phyloP scores from a whole-genome alignment of 2,329 filamentous ascomycete genomes.

The Hymenotorrendiella dingleyae region DNA sequence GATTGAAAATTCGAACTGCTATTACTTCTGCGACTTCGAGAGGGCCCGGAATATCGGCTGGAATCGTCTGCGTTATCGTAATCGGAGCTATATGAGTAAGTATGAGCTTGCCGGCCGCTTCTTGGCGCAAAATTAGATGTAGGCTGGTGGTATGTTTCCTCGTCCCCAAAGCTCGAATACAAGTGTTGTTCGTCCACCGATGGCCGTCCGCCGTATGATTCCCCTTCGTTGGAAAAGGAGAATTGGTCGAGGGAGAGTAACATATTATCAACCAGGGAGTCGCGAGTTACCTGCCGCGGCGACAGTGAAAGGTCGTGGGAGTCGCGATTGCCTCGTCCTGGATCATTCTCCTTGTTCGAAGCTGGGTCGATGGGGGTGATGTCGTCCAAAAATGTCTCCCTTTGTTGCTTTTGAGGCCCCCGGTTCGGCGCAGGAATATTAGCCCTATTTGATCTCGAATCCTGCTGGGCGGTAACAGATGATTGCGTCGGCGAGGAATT shows the following conservation, averaged over 20 bases:
- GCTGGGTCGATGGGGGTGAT: slow-evolving; percentile 29
- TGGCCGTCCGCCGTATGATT: slow-evolving; percentile 22
- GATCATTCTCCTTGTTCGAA: slow-evolving; percentile 21
- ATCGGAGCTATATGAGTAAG: slow-evolving; percentile 57
- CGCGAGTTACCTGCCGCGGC: slow-evolving; percentile 69
- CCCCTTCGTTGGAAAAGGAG: slow-evolving; percentile 43
- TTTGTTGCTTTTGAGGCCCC: slow-evolving; percentile 26
- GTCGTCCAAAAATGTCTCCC: slow-evolving; percentile 32
- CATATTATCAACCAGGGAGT: slow-evolving; percentile 95
- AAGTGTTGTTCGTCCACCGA: slow-evolving; percentile 25
- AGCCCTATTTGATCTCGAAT: slow-evolving; percentile 15
- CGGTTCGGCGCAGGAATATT: slow-evolving; percentile 22
- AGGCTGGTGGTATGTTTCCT: slow-evolving; percentile 25
- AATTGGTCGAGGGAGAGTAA: slow-evolving; percentile 87
- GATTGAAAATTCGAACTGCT: slow-evolving; percentile 69
- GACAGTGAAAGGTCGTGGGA: slow-evolving; percentile 77
- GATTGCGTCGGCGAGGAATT: slow-evolving; percentile 25
- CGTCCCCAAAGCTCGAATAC: slow-evolving; percentile 26
- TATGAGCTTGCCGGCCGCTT: slow-evolving; percentile 32
- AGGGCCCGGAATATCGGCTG: slow-evolving; percentile 46
- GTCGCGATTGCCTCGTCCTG: slow-evolving; percentile 20
- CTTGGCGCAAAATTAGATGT: slow-evolving; percentile 22
- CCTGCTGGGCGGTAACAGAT: slow-evolving; percentile 20
- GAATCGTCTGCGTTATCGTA: slow-evolving; percentile 49
- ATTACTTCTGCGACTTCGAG: slow-evolving; percentile 66